Evolutionary conservation across 2,329 filamentous ascomycete species (phyloP), one percentile per base, ranked within the genome.

Genomic region (Juglanconis oblonga): DNA sequence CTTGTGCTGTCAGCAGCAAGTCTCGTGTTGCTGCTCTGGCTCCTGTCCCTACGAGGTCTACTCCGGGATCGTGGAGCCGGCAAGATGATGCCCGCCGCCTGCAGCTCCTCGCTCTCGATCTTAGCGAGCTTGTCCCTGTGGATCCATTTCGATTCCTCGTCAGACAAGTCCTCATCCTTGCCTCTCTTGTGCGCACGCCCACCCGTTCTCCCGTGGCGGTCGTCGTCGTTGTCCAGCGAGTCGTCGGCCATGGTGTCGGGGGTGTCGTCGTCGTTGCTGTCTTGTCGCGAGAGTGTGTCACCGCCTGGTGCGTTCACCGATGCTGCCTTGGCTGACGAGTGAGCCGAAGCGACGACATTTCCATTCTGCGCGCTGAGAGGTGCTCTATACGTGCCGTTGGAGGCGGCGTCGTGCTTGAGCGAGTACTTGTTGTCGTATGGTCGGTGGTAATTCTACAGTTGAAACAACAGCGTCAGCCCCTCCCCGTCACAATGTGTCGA

Each of bases 111-210:
- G 66, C 80, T 94, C 74, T 95, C 91, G 66, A 94, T 95, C 70
- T 85, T 85, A 57, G 89, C 90, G 63, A 95, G 76, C 75, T 94
- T 94, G 74, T 95, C 91, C 59, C 91, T 81, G 70, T 95, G 91
- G 67, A 95, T 94, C 91, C 91, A 95, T 72, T 91, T 88, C 36
- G 87, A 89, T 62, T 85, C 81, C 62, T 89, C 87, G 38, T 79
- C 75, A 38, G 79, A 76, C 29, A 66, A 61, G 38, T 65, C 57
- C 44, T 75, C 70, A 50, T 69, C 68, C 36, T 68, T 71, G 45
- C 57, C 63, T 47, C 65, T 66, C 47, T 65, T 68, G 58, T 59
- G 63, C 5, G 63, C 48, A 8, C 65, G 67, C 24, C 45, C 59
- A 32, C 42, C 51, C 7, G 49, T 62, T 31, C n/a, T 48, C 6